Evolutionary conservation across 2,329 filamentous ascomycete species (phyloP), one percentile per base, ranked within the genome.

Genomic region (Aspergillus candidus): DNA sequence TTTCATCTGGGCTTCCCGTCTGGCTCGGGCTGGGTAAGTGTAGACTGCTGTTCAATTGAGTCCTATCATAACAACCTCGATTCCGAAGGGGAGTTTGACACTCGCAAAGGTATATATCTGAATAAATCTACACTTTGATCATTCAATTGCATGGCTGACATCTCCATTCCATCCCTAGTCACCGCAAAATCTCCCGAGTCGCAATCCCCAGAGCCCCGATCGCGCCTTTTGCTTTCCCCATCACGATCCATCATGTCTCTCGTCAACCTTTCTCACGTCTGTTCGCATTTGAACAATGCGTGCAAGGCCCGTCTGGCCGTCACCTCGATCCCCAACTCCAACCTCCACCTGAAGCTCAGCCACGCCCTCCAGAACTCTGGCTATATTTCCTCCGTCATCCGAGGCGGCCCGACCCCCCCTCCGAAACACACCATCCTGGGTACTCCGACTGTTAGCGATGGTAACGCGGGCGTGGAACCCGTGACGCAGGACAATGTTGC

Each of bases 261-360:
- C 69, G 74, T 79, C 62, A 80, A 84, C 68, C 78, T 94, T 52
- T 77, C 81, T 58, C 74, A 91, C 73, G 81, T 90, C 70, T 94
- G 87, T 76, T 89, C 88, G 54, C 89, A 95, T 72, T 77, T 96
- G 45, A 87, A 93, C 67, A 96, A 96, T 74, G 87, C 86, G 54
- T 85, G 85, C 44, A 82, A 82, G 59, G 88, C 86, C n/a, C 82
- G 84, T 1, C 80, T 96, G 0, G 86, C 84, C 54, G 75, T 94
- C 40, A 95, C 90, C 29, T 94, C 88, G 6, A 78, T 95, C 51
- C 82, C 84, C 36, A 83, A 84, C 71, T 83, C 80, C 39, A 90
- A 90, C 55, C 80, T 89, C 63, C 89, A 93, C 73, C 81, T 94
- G 50, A 73, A 73, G 35, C 74, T 95, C 12, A 77, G 81, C 40